These are phyloP conservation scores for Peterozyma xylosa DNA, from an alignment of 805 yeast species.

Conservation along the genomic window DNA sequence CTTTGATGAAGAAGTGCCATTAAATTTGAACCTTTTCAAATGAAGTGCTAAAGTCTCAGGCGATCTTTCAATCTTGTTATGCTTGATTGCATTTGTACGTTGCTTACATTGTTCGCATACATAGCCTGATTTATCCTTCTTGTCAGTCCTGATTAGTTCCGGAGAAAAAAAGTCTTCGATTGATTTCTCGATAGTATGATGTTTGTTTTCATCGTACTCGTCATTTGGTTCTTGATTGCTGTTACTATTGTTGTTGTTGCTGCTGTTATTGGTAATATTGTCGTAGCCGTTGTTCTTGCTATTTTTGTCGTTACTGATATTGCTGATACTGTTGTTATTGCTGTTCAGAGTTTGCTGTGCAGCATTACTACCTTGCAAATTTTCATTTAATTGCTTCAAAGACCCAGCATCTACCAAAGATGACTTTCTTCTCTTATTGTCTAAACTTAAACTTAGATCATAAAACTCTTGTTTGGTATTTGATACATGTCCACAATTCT, in stretches of 20 bases:
- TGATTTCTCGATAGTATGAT: conserved; percentile 67
- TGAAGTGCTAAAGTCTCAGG: conserved; percentile 88
- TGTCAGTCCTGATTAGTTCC: conserved; percentile 67
- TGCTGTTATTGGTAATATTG: conserved; percentile 4
- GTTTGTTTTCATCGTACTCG: conserved; percentile 11
- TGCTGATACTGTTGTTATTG: conserved; percentile 4
- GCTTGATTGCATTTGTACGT: conserved; percentile 71
- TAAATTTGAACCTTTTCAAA: conserved; percentile 84
- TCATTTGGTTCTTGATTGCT: conserved; percentile 1
- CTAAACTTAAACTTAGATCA: conserved; percentile 80
- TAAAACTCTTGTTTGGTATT: conserved; percentile 90
- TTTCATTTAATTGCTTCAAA: not conserved
- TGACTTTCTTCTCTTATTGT: conserved; percentile 35
- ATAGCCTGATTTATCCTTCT: conserved; percentile 67
- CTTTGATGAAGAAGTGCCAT: conserved; percentile 68
- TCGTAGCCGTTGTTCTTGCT: conserved; percentile 4
- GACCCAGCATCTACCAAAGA: not conserved
- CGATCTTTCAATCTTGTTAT: conserved; percentile 64
- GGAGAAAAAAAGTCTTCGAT: conserved; percentile 76
- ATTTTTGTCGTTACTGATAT: conserved; percentile 3
- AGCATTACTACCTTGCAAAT: conserved; percentile 14
- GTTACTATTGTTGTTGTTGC: conserved; percentile 2
- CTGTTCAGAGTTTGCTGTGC: conserved; percentile 8
- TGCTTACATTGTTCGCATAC: conserved; percentile 81
- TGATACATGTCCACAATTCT: conserved; percentile 72